Conservation (phyloP, 192 early-diverging fungal species). For the Backusella tarrabulga region DNA sequence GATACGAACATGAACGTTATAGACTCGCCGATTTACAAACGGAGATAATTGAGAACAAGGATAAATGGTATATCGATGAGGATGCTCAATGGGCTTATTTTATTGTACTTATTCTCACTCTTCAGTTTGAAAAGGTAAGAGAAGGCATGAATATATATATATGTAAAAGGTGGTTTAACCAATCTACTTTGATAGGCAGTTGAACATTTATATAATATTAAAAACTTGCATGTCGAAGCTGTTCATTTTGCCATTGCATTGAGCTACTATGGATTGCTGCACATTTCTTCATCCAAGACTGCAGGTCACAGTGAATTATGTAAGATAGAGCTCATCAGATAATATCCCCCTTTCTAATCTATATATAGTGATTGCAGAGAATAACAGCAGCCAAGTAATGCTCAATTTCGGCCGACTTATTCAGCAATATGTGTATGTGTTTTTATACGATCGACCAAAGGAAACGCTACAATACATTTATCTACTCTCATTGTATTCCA, state of each 20-base stretch:
- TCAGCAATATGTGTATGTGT: slow-evolving; percentile 20
- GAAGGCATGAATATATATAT: neutral
- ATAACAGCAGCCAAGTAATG: neutral
- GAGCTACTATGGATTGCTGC: slow-evolving; percentile 76
- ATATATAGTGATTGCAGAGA: slow-evolving; percentile 10
- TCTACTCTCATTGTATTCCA: slow-evolving; percentile 56
- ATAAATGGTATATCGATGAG: slow-evolving; percentile 68
- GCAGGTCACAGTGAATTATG: slow-evolving; percentile 36
- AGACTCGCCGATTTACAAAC: slow-evolving; percentile 67
- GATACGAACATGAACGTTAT: slow-evolving; percentile 56
- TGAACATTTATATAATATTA: slow-evolving; percentile 63
- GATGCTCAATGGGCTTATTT: slow-evolving; percentile 75
- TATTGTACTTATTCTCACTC: slow-evolving; percentile 77
- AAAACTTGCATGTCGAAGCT: slow-evolving; percentile 71
- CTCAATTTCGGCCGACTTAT: slow-evolving; percentile 59
- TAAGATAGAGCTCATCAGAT: slow-evolving; percentile 9
- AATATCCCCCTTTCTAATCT: neutral
- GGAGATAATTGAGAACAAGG: slow-evolving; percentile 64
- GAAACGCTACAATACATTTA: slow-evolving; percentile 65
- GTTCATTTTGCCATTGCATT: slow-evolving; percentile 89
- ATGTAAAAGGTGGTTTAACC: neutral
- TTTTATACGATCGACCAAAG: slow-evolving; percentile 35
- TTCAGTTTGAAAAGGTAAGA: slow-evolving; percentile 80
- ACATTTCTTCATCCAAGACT: slow-evolving; percentile 58
- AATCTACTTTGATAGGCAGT: slow-evolving; percentile 51